Evolutionary conservation across 805 yeast genomes (phyloP), one percentile per base, ranked within the genome.

Genomic region (Wickerhamiella spandovensis): DNA sequence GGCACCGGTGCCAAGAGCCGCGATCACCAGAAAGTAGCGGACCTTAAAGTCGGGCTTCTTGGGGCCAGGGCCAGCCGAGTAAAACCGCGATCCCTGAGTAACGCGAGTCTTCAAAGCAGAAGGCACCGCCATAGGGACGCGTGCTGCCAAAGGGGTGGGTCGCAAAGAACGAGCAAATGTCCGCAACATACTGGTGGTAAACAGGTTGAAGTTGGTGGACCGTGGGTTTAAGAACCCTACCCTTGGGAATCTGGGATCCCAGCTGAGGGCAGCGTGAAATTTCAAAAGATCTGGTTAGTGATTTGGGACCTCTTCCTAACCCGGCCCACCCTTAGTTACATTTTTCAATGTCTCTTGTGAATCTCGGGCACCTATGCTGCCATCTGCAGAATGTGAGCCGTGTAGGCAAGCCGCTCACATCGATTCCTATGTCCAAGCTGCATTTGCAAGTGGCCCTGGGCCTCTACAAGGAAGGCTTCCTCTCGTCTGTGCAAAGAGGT

Each of bases 391-490:
- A 92, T 68, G 86, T 90, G 58, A 75, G 85, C 15, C 76, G 82
- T 64, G 90, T 85, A 46, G 78, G 78, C 61, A 69, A 79, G 43
- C 75, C 90, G 10, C 65, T 82, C 52, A 86, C 97, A 0, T 76
- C 87, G 18, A 75, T 92, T 18, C 96, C 95, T 23, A 84, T 81
- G 70, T 77, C 89, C 13, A 80, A 82, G 58, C 71, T 87, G 58
- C 95, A 90, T 65, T 72, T 92, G 50, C 87, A 84, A 60, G 75
- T 92, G 46, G 86, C 94, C 13, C 70, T 84, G 48, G 90, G 88
- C 35, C 75, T 92, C 38, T 86, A 90, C 70, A 84, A 82, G 56
- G 94, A 89, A 67, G 98, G 98, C 0, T 87, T 90, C 64, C 71
- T 92, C 43, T 76, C 88, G 0, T 77, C 88, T 2, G 75, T 92